phyloP scores from a whole-genome alignment of 371 early-diverging fungal species.

The Mortierella sp. region DNA sequence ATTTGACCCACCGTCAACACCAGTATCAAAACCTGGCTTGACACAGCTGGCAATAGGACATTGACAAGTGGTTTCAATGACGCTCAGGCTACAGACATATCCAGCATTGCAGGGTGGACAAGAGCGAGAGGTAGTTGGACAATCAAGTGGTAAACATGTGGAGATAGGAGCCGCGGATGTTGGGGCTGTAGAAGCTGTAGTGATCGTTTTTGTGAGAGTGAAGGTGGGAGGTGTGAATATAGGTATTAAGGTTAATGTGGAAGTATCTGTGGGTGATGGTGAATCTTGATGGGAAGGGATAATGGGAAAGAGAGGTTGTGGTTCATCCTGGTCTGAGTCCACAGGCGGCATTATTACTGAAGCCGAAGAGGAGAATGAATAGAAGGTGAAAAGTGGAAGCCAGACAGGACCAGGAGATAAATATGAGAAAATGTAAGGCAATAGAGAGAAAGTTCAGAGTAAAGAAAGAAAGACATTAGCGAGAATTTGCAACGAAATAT shows the following conservation, averaged over 20 bases:
- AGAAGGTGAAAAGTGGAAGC: not conserved
- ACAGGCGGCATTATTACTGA: not conserved
- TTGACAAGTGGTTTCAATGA: slow-evolving; percentile 30
- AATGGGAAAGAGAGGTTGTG: not conserved
- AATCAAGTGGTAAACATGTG: slow-evolving; percentile 16
- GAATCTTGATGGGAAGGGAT: not conserved
- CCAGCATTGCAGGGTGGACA: slow-evolving; percentile 29
- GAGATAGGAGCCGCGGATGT: slow-evolving; percentile 4
- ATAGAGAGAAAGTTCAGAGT: not conserved
- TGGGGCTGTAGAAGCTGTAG: not conserved
- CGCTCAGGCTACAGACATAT: slow-evolving; percentile 28
- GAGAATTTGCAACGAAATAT: not conserved
- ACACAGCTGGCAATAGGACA: slow-evolving; percentile 46
- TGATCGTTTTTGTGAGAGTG: not conserved
- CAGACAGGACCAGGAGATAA: too few species aligned
- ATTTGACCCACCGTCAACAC: not conserved
- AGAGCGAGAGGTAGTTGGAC: slow-evolving; percentile 14
- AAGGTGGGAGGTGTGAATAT: slow-evolving; percentile 6
- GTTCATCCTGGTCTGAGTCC: not conserved
- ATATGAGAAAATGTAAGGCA: too few species aligned
- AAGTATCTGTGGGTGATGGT: not conserved
- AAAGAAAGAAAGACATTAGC: not conserved
- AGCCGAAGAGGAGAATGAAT: not conserved
- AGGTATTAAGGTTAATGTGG: not conserved
- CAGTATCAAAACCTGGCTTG: slow-evolving; percentile 30